phyloP scores from a whole-genome alignment of 805 yeast species.

The Cyberlindnera mycetangii region DNA sequence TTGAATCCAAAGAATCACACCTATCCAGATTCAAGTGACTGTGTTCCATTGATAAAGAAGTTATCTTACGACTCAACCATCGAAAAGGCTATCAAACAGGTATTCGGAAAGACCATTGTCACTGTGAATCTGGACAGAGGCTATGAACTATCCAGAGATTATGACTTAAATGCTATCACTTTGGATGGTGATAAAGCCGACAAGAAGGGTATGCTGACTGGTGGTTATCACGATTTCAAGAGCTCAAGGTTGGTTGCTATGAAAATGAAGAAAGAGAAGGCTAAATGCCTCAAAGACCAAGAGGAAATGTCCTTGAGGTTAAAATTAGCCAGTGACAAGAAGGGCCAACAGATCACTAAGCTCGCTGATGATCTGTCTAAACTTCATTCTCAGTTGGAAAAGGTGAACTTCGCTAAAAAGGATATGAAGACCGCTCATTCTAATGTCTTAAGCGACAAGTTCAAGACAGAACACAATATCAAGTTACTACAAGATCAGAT shows the following conservation, averaged over 20 bases:
- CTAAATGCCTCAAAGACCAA: conserved; percentile 41
- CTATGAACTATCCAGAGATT: conserved; percentile 57
- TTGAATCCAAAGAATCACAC: conserved; percentile 38
- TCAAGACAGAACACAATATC: conserved; percentile 43
- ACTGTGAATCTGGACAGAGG: conserved; percentile 69
- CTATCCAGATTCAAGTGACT: conserved; percentile 62
- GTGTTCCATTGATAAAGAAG: conserved; percentile 76
- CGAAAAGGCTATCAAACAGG: conserved; percentile 67
- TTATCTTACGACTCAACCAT: conserved; percentile 58
- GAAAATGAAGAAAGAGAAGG: conserved; percentile 52
- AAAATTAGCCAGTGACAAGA: conserved; percentile 34
- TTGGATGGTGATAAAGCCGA: conserved; percentile 91
- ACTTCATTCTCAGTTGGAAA: conserved; percentile 39
- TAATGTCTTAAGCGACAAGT: conserved; percentile 39
- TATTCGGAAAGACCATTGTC: conserved; percentile 80
- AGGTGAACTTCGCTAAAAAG: conserved; percentile 39
- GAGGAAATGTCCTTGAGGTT: conserved; percentile 39
- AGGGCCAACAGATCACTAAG: conserved; percentile 52
- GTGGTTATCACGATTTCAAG: conserved; percentile 78
- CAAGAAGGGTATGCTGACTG: conserved; percentile 77
- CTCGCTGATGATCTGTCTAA: conserved; percentile 43
- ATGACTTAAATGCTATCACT: conserved; percentile 74
- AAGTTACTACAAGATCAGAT: conserved; percentile 16
- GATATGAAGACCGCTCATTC: conserved; percentile 42
- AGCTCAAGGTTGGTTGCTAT: conserved; percentile 70